These are phyloP conservation scores for Candida glucosophila DNA, from an alignment of 1,139 yeast genomes.

Conservation along the genomic window DNA sequence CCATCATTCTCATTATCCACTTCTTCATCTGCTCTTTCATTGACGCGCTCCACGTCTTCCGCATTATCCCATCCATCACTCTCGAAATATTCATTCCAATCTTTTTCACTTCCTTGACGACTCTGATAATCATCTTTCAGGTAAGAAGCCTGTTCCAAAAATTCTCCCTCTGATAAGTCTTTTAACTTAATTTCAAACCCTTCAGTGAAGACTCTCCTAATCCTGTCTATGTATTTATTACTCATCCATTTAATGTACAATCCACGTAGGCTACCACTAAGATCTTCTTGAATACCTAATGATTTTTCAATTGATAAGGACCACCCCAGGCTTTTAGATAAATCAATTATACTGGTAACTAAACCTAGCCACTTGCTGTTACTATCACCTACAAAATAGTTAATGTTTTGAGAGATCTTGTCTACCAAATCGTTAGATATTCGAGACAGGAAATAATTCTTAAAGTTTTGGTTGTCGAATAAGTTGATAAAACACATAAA, in stretches of 20 bases:
- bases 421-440: conserved; percentile 22
- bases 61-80: not conserved
- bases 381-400: conserved; percentile 11
- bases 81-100: conserved; percentile 6
- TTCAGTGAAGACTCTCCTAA: conserved; percentile 11
- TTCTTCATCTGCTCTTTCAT: conserved; percentile 3
- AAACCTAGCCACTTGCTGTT: conserved; percentile 10
- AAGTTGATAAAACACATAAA: conserved; percentile 25
- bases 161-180: too few species aligned
- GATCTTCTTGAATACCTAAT: conserved; percentile 9
- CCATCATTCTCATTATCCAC: conserved; percentile 5
- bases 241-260: conserved; percentile 24
- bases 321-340: conserved; percentile 21
- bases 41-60: conserved; percentile 1
- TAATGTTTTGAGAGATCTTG: conserved; percentile 22
- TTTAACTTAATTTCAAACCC: conserved; percentile 6
- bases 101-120: conserved; percentile 1
- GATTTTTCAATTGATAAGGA: conserved; percentile 15
- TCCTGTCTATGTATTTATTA: conserved; percentile 17
- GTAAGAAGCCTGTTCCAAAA: too few species aligned
- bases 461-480: conserved; percentile 15
- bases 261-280: conserved; percentile 17
- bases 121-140: too few species aligned
- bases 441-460: conserved; percentile 20
- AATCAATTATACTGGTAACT: conserved; percentile 16